Evolutionary conservation across 2,329 filamentous ascomycete genomes (phyloP).

Genomic region (Hymenoscyphus repandus): DNA sequence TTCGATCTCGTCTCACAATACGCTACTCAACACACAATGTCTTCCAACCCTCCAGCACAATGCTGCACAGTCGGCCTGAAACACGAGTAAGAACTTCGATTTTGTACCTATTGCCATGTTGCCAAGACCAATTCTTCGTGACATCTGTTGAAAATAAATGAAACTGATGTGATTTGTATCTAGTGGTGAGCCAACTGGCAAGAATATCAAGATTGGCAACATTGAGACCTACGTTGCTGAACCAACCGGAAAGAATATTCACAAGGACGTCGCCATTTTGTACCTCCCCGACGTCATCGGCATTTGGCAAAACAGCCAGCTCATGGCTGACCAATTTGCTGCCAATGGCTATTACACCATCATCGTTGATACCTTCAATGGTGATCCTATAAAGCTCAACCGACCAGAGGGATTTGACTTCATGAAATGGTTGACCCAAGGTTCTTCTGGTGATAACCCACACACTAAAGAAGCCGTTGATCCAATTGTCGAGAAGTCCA

Average conservation of each 20-base stretch:
- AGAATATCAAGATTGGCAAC: conserved; percentile 24
- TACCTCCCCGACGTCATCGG: conserved; percentile 30
- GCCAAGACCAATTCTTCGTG: neutral
- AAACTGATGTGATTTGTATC: neutral
- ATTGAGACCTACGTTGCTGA: conserved; percentile 31
- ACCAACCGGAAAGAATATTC: conserved; percentile 21
- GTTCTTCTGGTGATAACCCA: conserved; percentile 29
- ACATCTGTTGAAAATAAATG: neutral
- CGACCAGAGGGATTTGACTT: conserved; percentile 39
- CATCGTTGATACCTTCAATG: conserved; percentile 67
- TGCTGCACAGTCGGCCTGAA: conserved; percentile 32
- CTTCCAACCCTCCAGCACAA: conserved; percentile 29
- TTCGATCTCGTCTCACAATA: neutral
- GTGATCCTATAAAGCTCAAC: conserved; percentile 54
- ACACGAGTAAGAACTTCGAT: conserved; percentile 25
- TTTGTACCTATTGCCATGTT: neutral
- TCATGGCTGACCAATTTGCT: conserved; percentile 71
- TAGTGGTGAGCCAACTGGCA: conserved; percentile 29
- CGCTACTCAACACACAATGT: conserved; percentile 22
- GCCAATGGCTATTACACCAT: conserved; percentile 51
- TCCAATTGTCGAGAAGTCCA: conserved; percentile 41
- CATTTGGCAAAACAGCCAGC: conserved; percentile 49
- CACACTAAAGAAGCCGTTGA: conserved; percentile 28
- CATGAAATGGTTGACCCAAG: conserved; percentile 41
- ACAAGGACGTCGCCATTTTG: conserved; percentile 30